phyloP scores from a whole-genome alignment of 345 rosid genomes.

The Eucalyptus globulus region DNA sequence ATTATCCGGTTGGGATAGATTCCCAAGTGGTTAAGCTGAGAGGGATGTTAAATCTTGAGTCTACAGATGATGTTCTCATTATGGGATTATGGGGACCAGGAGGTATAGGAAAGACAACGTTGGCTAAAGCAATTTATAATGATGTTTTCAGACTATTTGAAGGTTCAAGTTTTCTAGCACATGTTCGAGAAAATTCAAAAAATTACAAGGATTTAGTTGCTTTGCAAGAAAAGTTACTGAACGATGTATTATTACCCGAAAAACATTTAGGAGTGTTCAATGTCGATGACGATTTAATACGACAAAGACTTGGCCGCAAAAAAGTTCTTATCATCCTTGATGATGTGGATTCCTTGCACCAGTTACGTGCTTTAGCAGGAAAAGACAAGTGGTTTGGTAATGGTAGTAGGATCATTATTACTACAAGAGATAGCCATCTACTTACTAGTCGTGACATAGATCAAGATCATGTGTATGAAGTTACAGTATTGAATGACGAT shows the following conservation, averaged over 20 bases:
- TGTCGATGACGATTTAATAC: neutral
- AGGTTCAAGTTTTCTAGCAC: neutral
- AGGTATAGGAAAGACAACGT: neutral
- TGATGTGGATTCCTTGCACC: neutral
- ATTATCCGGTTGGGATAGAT: neutral
- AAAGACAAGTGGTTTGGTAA: neutral
- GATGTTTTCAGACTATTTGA: neutral
- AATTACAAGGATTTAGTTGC: neutral
- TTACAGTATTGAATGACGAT: rapidly evolving
- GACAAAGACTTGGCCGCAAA: neutral
- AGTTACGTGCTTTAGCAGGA: neutral
- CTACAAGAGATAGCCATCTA: neutral
- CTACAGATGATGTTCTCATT: neutral
- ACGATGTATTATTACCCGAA: neutral
- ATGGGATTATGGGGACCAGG: neutral
- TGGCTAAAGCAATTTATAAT: neutral
- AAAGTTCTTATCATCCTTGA: neutral
- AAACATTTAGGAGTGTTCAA: rapidly evolving
- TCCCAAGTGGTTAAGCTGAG: neutral
- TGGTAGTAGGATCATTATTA: neutral
- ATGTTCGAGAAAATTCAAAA: neutral
- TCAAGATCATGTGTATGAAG: neutral
- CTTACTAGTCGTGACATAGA: rapidly evolving
- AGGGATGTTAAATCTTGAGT: neutral
- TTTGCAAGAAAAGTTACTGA: neutral